Conservation (phyloP, 495 filamentous ascomycete genomes). For the Aspergillus carlsbadensis region DNA sequence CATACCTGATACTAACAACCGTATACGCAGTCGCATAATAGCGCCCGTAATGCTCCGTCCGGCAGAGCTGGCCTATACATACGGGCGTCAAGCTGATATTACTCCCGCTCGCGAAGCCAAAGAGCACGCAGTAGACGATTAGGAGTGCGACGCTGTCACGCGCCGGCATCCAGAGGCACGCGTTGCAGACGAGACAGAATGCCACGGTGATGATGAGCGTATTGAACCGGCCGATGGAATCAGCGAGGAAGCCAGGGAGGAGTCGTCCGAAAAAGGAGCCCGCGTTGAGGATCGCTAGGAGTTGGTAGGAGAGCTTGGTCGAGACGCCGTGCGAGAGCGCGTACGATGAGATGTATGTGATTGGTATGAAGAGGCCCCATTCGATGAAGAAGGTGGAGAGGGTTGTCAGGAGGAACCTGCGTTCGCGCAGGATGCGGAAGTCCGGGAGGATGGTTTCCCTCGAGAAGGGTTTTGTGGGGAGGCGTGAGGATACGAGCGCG, state of each 20-base stretch:
- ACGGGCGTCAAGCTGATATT: slow-evolving; percentile 86
- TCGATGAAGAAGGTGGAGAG: slow-evolving; percentile 58
- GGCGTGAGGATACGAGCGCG: slow-evolving; percentile 49
- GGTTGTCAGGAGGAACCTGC: slow-evolving; percentile 52
- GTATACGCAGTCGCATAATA: slow-evolving; percentile 88
- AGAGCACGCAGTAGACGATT: slow-evolving; percentile 71
- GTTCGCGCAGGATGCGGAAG: slow-evolving; percentile 50
- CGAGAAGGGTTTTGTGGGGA: slow-evolving; percentile 46
- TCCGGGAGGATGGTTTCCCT: slow-evolving; percentile 51
- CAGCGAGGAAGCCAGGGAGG: slow-evolving; percentile 60
- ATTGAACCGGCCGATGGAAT: slow-evolving; percentile 62
- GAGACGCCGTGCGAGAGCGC: slow-evolving; percentile 47
- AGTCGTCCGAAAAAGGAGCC: slow-evolving; percentile 71
- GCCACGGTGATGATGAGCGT: slow-evolving; percentile 55
- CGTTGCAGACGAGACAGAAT: slow-evolving; percentile 65
- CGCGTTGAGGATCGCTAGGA: slow-evolving; percentile 67
- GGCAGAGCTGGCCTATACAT: slow-evolving; percentile 87
- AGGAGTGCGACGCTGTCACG: slow-evolving; percentile 57
- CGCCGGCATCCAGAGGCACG: slow-evolving; percentile 79
- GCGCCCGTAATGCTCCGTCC: slow-evolving; percentile 78
- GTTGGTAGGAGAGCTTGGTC: slow-evolving; percentile 48
- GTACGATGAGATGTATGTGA: slow-evolving; percentile 55
- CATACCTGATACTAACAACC: slow-evolving; percentile 78
- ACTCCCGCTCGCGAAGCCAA: slow-evolving; percentile 82
- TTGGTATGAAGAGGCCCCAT: slow-evolving; percentile 53